Percentiles rank a stretch among this genome's conserved stretches.
phyloP scores from a whole-genome alignment of 2,329 filamentous ascomycete genomes.

The Ramularia collo-cygni region DNA sequence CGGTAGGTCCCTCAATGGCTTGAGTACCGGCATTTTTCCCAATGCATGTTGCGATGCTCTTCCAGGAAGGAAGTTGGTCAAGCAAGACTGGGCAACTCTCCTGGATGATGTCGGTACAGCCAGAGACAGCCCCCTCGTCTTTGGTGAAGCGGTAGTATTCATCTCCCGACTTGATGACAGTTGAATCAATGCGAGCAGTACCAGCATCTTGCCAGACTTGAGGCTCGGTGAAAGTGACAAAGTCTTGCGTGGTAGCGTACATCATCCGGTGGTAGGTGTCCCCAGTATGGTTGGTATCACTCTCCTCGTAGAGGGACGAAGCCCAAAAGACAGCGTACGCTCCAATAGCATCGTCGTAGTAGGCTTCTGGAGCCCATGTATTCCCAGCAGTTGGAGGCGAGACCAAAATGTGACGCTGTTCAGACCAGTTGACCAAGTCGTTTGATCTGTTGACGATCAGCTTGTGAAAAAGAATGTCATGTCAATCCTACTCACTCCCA shows the following conservation, averaged over 20 bases:
- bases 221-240: constrained; percentile 46
- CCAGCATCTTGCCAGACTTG: constrained; percentile 48
- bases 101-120: constrained; percentile 50
- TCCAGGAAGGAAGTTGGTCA: constrained; percentile 40
- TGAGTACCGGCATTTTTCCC: constrained; percentile 44
- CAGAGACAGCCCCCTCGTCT: constrained; percentile 46
- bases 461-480: background rate
- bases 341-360: constrained; percentile 44
- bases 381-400: constrained; percentile 46
- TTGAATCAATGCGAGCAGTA: constrained; percentile 48
- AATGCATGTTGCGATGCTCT: constrained; percentile 42
- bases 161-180: constrained; percentile 39
- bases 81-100: constrained; percentile 42
- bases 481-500: constrained; percentile 36
- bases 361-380: constrained; percentile 52
- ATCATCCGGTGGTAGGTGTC: constrained; percentile 48
- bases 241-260: constrained; percentile 52
- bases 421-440: constrained; percentile 47
- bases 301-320: constrained; percentile 39
- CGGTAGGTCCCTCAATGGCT: constrained; percentile 47
- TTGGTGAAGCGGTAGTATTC: constrained; percentile 50
- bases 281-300: constrained; percentile 46
- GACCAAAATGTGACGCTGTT: constrained; percentile 45
- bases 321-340: constrained; percentile 47
- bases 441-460: constrained; percentile 25